Evolutionary conservation across 83 land plant species (phyloP).

Genomic region (Isoetes engelmannii): DNA sequence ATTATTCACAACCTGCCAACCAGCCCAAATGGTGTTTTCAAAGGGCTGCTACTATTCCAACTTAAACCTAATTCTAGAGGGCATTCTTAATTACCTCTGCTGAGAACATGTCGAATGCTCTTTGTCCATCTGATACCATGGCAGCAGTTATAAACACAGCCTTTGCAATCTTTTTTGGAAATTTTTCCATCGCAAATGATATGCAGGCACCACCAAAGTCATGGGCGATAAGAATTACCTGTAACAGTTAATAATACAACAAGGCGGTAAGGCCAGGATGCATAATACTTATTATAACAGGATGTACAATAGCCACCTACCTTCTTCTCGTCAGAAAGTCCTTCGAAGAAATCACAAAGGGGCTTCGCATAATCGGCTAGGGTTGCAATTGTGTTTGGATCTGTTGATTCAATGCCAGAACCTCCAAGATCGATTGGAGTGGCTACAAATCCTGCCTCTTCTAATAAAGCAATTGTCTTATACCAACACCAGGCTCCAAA

Average conservation of each 20-base stretch:
- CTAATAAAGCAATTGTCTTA: constrained; percentile 51
- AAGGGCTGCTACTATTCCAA: too few relatives aligned
- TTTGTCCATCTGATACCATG: constrained; percentile 65
- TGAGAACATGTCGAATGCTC: constrained; percentile 63
- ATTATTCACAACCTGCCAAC: too few relatives aligned
- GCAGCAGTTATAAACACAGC: constrained; percentile 81
- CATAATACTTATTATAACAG: too few relatives aligned
- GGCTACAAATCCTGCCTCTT: constrained; percentile 48
- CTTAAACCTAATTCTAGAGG: too few relatives aligned
- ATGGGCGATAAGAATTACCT: constrained; percentile 94
- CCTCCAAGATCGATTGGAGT: constrained; percentile 58
- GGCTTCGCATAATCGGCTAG: constrained; percentile 60
- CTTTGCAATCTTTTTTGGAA: constrained; percentile 60
- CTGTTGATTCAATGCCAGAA: constrained; percentile 56
- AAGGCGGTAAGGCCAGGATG: too few relatives aligned
- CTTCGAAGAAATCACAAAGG: constrained; percentile 39
- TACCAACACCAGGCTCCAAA: constrained; percentile 94
- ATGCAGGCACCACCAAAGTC: constrained; percentile 94
- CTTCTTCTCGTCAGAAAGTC: constrained; percentile 53
- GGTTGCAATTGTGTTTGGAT: constrained; percentile 42
- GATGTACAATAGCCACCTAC: constrained; percentile 11
- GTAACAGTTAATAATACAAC: constrained; percentile 15
- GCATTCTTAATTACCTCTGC: constrained; percentile 41
- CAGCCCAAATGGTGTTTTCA: too few relatives aligned
- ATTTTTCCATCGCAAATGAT: constrained; percentile 84